phyloP scores from a whole-genome alignment of 176 grass and related monocot species.

The Ensete glaucum region DNA sequence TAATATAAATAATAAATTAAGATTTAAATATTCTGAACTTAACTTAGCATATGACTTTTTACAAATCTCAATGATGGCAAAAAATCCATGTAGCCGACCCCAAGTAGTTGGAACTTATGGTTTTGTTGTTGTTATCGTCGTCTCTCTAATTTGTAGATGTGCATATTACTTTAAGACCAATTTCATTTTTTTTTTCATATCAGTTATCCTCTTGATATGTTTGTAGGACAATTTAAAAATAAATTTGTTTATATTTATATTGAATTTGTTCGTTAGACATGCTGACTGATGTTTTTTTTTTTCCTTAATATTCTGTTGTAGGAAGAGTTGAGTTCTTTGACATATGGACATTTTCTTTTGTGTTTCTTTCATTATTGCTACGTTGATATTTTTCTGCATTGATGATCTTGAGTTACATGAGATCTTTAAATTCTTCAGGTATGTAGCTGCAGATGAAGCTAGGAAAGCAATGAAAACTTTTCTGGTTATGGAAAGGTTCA shows the following conservation, averaged over 20 bases:
- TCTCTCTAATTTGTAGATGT: no score
- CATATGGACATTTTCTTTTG: not conserved
- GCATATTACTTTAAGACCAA: no score
- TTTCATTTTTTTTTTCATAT: no score
- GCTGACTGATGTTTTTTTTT: not conserved
- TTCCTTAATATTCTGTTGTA: not conserved
- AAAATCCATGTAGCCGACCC: no score
- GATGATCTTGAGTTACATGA: not conserved
- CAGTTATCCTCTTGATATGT: not conserved
- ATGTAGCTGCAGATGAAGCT: conserved; percentile 76
- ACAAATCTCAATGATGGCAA: no score
- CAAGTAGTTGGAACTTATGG: no score
- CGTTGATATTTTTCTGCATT: not conserved
- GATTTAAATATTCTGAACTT: no score
- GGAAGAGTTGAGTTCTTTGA: not conserved
- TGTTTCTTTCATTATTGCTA: not conserved
- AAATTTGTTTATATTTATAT: not conserved
- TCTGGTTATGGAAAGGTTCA: conserved; percentile 68
- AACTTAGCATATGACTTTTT: no score
- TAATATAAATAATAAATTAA: no score
- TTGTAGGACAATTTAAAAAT: not conserved
- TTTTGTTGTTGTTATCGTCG: no score
- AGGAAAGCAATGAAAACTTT: conserved; percentile 83
- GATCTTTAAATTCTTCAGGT: conserved; percentile 48
- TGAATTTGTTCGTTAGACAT: not conserved